phyloP scores from a whole-genome alignment of 129 eudicot species.

The Pittosporum tobira region DNA sequence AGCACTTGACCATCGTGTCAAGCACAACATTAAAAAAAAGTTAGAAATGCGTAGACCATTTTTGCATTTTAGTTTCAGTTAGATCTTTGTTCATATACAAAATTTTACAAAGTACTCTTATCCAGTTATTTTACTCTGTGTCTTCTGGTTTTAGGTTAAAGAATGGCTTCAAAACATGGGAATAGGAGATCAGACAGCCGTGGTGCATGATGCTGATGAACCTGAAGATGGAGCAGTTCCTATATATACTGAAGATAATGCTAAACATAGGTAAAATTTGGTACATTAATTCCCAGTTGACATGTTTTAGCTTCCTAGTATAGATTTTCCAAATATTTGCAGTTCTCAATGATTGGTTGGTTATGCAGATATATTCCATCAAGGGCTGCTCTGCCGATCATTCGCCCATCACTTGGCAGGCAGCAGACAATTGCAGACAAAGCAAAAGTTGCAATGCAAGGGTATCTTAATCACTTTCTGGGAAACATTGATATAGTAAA shows the following conservation, averaged over 20 bases:
- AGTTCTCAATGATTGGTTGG: constrained; percentile 4
- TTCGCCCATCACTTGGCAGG: constrained; percentile 61
- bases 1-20: no score
- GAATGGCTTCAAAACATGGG: constrained; percentile 89
- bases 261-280: constrained; percentile 44
- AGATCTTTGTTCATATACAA: no score
- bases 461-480: constrained; percentile 78
- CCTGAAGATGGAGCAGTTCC: constrained; percentile 82
- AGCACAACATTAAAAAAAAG: no score
- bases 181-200: constrained; percentile 66
- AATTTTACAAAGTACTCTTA: no score
- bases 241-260: constrained; percentile 42
- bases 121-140: no score
- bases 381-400: constrained; percentile 65
- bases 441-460: constrained; percentile 87
- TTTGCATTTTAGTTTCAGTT: neutral
- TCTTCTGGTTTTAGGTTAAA: constrained; percentile 35
- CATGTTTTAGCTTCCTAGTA: neutral
- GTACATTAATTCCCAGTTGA: neutral
- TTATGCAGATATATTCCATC: constrained; percentile 71
- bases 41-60: no score
- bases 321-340: neutral
- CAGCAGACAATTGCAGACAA: constrained; percentile 48
- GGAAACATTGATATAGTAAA: constrained; percentile 82
- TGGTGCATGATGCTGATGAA: constrained; percentile 69